A percentile compares a stretch with the other conserved stretches of the same genome.
Conservation (phyloP, 2,329 filamentous ascomycete genomes). For the Trichophyton simii region DNA sequence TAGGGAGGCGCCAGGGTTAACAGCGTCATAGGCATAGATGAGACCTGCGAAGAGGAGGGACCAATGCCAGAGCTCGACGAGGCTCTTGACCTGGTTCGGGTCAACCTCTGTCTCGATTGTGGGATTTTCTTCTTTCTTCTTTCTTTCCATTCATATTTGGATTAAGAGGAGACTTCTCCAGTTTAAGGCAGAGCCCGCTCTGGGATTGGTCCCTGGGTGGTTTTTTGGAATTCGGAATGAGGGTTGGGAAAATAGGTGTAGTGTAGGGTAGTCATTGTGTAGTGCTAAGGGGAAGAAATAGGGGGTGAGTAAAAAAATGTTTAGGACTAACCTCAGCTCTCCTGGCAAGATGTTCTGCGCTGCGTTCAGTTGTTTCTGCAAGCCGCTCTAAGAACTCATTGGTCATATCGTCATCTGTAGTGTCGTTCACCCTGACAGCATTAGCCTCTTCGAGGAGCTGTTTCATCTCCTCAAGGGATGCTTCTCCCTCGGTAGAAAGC, state of each 20-base stretch:
- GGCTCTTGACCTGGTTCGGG: constrained; percentile 13
- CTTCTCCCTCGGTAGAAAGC: constrained; percentile 30
- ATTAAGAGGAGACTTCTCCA: background rate
- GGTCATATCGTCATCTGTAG: constrained; percentile 22
- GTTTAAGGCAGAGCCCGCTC: background rate
- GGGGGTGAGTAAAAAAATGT: constrained; percentile 2
- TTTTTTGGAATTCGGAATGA: background rate
- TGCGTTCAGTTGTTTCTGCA: constrained; percentile 46
- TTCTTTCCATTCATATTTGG: background rate
- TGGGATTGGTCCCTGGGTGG: background rate
- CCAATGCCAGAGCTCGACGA: constrained; percentile 14
- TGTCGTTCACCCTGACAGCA: constrained; percentile 22
- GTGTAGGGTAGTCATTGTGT: background rate
- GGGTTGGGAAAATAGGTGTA: background rate
- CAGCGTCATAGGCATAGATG: constrained; percentile 13
- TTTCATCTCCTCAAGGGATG: constrained; percentile 31
- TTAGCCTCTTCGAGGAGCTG: constrained; percentile 29
- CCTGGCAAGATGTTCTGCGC: constrained; percentile 30
- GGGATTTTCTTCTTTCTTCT: background rate
- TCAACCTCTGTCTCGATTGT: constrained; percentile 11
- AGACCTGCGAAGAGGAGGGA: constrained; percentile 13
- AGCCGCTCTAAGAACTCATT: constrained; percentile 32
- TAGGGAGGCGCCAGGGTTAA: constrained; percentile 11
- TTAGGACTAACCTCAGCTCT: constrained; percentile 30
- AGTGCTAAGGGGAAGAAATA: background rate